phyloP scores from a whole-genome alignment of 2,329 filamentous ascomycete genomes.

The Neonectria faginata region DNA sequence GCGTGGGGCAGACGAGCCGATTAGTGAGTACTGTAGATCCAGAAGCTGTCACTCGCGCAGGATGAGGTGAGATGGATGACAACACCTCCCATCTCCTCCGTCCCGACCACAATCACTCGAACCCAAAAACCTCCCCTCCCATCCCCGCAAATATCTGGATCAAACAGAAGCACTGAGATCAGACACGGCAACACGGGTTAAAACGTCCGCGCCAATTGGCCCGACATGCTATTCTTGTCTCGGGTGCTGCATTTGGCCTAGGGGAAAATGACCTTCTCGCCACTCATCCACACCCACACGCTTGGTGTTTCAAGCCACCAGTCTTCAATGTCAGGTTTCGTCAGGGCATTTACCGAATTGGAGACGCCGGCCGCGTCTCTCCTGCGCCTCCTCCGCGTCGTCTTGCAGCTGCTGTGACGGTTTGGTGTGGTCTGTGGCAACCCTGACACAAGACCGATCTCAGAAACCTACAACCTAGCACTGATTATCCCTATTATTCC shows the following conservation, averaged over 20 bases:
- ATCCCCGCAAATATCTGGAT: background rate
- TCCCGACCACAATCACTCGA: background rate
- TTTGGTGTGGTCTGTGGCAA: conserved; percentile 25
- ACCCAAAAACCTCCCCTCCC: background rate
- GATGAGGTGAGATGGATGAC: conserved; percentile 8
- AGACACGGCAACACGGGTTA: background rate
- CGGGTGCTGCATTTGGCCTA: background rate
- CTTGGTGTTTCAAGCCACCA: conserved; percentile 5
- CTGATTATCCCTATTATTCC: background rate
- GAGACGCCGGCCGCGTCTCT: background rate
- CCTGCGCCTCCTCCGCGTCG: background rate
- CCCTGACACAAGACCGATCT: conserved; percentile 19
- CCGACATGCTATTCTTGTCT: conserved; percentile 19
- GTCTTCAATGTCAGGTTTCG: background rate
- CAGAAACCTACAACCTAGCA: background rate
- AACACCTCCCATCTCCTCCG: conserved; percentile 4
- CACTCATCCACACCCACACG: conserved; percentile 2
- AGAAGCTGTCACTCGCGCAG: background rate
- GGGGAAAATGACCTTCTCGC: conserved; percentile 1
- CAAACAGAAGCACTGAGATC: background rate
- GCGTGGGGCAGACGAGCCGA: conserved; percentile 5
- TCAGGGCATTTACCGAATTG: background rate
- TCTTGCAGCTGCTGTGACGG: conserved; percentile 5
- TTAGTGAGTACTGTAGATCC: background rate
- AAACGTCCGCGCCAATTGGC: conserved; percentile 12